Evolutionary conservation across 805 yeast genomes (phyloP).

Genomic region (Nakazawaea ernobii): DNA sequence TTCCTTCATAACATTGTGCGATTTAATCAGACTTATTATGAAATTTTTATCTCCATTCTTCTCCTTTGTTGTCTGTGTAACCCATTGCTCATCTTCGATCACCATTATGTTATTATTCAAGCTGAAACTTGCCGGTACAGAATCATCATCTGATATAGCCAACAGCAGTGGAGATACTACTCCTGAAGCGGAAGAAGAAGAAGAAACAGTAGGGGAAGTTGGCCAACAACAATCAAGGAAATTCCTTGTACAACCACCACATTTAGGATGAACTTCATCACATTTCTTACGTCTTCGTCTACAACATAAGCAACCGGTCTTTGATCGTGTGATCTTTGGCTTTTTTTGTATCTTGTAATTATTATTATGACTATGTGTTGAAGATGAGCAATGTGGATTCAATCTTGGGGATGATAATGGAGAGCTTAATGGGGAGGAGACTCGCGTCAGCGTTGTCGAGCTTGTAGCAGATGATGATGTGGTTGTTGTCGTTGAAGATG

Average conservation of each 20-base stretch:
- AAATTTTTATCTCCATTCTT: conserved; percentile 1
- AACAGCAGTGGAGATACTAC: background rate
- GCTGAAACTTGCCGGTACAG: background rate
- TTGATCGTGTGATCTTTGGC: conserved; percentile 11
- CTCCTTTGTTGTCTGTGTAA: conserved; percentile 6
- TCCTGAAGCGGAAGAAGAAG: background rate
- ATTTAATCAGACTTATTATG: conserved; percentile 8
- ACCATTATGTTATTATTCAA: conserved; percentile 9
- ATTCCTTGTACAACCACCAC: conserved; percentile 14
- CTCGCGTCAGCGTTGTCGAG: background rate
- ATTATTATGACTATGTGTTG: background rate
- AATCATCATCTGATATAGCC: conserved; percentile 1
- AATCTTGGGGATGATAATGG: conserved; percentile 8
- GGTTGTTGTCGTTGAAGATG: background rate
- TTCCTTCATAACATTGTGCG: conserved; percentile 4
- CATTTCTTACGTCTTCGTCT: conserved; percentile 13
- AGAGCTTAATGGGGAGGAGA: conserved; percentile 6
- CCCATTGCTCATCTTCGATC: conserved; percentile 8
- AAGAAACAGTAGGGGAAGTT: background rate
- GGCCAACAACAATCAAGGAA: conserved; percentile 13
- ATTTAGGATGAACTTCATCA: conserved; percentile 14
- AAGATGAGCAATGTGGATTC: conserved; percentile 2
- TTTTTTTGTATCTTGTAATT: conserved; percentile 71
- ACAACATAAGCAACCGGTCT: conserved; percentile 11
- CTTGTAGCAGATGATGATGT: background rate